Percentiles rank a stretch among this genome's conserved stretches.
Evolutionary conservation across 345 rosid genomes (phyloP).

Genomic region (Citrus reticulata): DNA sequence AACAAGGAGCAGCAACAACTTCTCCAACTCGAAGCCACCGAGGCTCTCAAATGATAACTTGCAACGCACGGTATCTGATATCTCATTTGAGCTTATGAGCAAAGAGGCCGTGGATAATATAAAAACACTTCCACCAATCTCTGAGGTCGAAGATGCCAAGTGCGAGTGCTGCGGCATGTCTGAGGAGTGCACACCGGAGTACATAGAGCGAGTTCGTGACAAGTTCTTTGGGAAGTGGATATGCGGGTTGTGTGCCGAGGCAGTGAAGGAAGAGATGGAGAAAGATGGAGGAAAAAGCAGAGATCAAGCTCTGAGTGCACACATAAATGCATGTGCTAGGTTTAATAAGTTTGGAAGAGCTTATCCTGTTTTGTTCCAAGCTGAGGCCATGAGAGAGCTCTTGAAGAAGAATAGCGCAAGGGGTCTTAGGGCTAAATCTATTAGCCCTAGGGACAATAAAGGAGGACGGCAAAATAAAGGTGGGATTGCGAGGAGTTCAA

Average conservation of each 20-base stretch:
- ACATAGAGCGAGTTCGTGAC: conserved; percentile 60
- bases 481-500: conserved; percentile 67
- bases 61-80: conserved; percentile 65
- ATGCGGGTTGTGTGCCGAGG: conserved; percentile 85
- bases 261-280: conserved; percentile 84
- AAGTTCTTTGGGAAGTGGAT: conserved; percentile 79
- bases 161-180: conserved; percentile 94
- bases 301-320: conserved; percentile 66
- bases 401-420: conserved; percentile 40
- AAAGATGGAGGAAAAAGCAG: conserved; percentile 39
- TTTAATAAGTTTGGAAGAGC: conserved; percentile 83
- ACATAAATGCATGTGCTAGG: conserved; percentile 72
- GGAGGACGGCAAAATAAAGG: conserved; percentile 38
- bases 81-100: conserved; percentile 43
- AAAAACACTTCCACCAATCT: conserved; percentile 44
- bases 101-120: conserved; percentile 27
- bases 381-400: conserved; percentile 86
- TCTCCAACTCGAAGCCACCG: conserved; percentile 50
- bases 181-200: conserved; percentile 84
- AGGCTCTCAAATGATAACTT: conserved; percentile 44
- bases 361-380: conserved; percentile 73
- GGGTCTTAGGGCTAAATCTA: conserved; percentile 41
- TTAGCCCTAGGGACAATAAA: conserved; percentile 36
- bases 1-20: conserved; percentile 12
- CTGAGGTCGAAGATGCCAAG: conserved; percentile 73